These are phyloP conservation scores for Aureobasidium sp. DNA, from an alignment of 2,329 filamentous ascomycete species.

Conservation along the genomic window DNA sequence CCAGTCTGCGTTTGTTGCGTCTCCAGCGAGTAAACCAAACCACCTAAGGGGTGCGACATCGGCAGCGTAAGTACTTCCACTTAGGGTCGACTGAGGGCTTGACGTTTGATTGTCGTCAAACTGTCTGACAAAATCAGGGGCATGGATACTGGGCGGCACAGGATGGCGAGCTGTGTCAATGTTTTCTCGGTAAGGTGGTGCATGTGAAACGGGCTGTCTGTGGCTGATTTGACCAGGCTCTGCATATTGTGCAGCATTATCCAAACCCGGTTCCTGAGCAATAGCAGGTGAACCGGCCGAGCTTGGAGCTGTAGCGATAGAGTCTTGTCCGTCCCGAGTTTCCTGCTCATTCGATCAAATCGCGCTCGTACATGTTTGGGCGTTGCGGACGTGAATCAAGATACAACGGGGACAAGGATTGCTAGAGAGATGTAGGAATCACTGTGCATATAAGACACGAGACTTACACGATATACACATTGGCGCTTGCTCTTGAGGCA, in stretches of 20 bases:
- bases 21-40: slow-evolving; percentile 43
- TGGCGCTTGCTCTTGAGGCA: slow-evolving; percentile 35
- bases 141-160: not conserved
- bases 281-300: not conserved
- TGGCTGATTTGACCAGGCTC: not conserved
- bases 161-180: not conserved
- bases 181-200: not conserved
- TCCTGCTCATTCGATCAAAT: not conserved
- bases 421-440: not conserved
- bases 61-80: slow-evolving; percentile 30
- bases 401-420: not conserved
- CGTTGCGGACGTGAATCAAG: too few relatives aligned
- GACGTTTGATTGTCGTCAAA: not conserved
- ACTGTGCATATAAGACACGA: not conserved
- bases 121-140: not conserved
- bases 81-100: slow-evolving; percentile 19
- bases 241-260: not conserved
- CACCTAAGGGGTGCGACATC: slow-evolving; percentile 42
- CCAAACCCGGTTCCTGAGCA: not conserved
- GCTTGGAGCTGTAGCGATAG: not conserved
- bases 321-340: not conserved
- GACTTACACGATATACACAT: slow-evolving; percentile 29
- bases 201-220: too few relatives aligned
- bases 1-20: slow-evolving; percentile 27
- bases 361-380: not conserved